Evolutionary conservation across 495 filamentous ascomycete species (phyloP).

Genomic region (Penicillium coprophilum): DNA sequence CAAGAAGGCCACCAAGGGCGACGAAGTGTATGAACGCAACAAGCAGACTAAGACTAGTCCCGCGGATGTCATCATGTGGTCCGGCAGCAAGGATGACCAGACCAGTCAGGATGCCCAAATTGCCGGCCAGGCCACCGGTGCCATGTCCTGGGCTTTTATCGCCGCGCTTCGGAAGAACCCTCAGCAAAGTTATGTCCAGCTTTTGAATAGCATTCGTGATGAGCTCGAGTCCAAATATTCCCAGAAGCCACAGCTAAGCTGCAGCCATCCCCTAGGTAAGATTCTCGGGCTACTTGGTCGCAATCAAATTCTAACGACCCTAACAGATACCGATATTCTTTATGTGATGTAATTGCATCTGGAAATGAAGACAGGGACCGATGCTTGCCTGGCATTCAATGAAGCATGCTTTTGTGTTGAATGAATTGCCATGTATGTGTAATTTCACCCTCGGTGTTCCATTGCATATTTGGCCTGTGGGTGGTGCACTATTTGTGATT

Average conservation of each 20-base stretch:
- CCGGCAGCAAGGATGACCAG: slow-evolving; percentile 92
- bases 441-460: slow-evolving; percentile 24
- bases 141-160: slow-evolving; percentile 98
- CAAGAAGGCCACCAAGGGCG: slow-evolving; percentile 87
- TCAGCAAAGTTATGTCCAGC: slow-evolving; percentile 94
- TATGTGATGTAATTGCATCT: slow-evolving; percentile 58
- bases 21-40: slow-evolving; percentile 75
- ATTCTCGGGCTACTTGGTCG: slow-evolving; percentile 11
- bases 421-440: slow-evolving; percentile 26
- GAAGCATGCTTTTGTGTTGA: slow-evolving; percentile 12
- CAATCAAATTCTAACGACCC: slow-evolving; percentile 19
- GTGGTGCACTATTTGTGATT: slow-evolving; percentile 20
- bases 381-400: background rate
- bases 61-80: slow-evolving; percentile 97
- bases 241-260: slow-evolving; percentile 96
- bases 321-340: slow-evolving; percentile 60
- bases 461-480: slow-evolving; percentile 7
- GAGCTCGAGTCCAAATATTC: slow-evolving; percentile 85
- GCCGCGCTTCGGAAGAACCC: slow-evolving; percentile 92
- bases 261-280: slow-evolving; percentile 93
- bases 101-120: slow-evolving; percentile 70
- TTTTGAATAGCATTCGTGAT: slow-evolving; percentile 93
- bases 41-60: slow-evolving; percentile 89
- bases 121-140: slow-evolving; percentile 85
- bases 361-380: slow-evolving; percentile 1